phyloP scores from a whole-genome alignment of 257 asterid genomes.

The Solanum pimpinellifolium region DNA sequence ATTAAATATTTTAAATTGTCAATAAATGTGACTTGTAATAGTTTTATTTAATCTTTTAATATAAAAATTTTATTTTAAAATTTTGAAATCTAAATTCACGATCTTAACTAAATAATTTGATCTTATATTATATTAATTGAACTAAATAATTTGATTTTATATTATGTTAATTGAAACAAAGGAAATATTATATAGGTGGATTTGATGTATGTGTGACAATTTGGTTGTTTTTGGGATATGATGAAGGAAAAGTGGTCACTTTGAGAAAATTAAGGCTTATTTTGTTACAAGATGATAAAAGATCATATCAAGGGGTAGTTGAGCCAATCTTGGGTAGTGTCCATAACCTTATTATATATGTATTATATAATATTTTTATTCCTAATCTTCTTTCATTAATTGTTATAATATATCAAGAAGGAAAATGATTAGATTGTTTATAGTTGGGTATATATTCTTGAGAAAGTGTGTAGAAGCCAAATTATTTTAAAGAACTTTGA shows the following conservation, averaged over 20 bases:
- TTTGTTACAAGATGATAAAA: background rate
- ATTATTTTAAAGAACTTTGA: background rate
- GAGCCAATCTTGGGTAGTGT: background rate
- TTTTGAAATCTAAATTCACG: background rate
- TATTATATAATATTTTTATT: background rate
- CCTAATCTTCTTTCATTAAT: background rate
- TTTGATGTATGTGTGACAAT: background rate
- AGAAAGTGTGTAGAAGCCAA: background rate
- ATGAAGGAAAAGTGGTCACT: background rate
- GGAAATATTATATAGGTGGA: background rate
- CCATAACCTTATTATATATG: background rate
- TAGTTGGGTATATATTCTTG: background rate
- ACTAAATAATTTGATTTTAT: too few species aligned
- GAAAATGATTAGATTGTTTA: background rate
- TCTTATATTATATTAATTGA: too few species aligned
- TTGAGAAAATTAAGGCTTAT: background rate
- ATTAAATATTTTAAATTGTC: background rate
- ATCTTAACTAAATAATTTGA: too few species aligned
- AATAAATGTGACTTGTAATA: accelerated
- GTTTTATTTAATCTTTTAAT: too few species aligned
- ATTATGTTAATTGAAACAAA: background rate
- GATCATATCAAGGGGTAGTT: background rate
- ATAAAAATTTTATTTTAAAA: too few species aligned
- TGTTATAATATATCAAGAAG: background rate
- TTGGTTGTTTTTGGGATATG: background rate